Conservation (phyloP, 345 rosid genomes). For the Murraya paniculata region DNA sequence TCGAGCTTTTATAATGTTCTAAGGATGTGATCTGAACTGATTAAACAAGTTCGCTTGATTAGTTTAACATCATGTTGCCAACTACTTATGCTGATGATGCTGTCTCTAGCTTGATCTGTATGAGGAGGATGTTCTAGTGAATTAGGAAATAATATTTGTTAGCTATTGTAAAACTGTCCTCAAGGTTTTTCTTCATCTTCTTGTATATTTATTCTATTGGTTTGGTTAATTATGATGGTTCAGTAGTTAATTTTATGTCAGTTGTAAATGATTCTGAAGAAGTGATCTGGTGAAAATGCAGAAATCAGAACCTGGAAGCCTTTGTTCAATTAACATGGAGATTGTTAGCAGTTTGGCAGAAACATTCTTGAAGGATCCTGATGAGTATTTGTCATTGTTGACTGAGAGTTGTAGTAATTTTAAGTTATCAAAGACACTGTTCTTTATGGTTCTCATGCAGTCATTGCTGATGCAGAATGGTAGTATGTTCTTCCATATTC, state of each 20-base stretch:
- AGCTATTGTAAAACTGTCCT: background rate
- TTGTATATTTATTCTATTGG: background rate
- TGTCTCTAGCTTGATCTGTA: background rate
- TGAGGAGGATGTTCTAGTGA: background rate
- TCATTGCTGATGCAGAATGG: constrained; percentile 35
- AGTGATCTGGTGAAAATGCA: constrained; percentile 39
- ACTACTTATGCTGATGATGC: background rate
- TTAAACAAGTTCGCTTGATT: background rate
- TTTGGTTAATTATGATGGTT: background rate
- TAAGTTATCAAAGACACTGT: constrained; percentile 57
- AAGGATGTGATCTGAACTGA: background rate
- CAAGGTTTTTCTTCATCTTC: background rate
- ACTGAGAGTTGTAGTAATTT: constrained; percentile 41
- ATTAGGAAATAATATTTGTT: background rate
- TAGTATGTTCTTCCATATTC: constrained; percentile 32
- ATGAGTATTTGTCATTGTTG: constrained; percentile 57
- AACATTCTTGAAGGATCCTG: constrained; percentile 41
- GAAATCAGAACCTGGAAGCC: constrained; percentile 43
- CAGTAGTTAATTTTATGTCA: background rate
- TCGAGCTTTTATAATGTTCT: background rate
- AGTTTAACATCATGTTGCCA: background rate
- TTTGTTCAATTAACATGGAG: constrained; percentile 54
- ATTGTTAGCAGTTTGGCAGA: constrained; percentile 60
- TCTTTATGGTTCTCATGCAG: constrained; percentile 70
- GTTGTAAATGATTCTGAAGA: constrained; percentile 16